A percentile compares a stretch with the other conserved stretches of the same genome.
phyloP scores from a whole-genome alignment of 2,329 filamentous ascomycete species.

The Cercospora citrullina region DNA sequence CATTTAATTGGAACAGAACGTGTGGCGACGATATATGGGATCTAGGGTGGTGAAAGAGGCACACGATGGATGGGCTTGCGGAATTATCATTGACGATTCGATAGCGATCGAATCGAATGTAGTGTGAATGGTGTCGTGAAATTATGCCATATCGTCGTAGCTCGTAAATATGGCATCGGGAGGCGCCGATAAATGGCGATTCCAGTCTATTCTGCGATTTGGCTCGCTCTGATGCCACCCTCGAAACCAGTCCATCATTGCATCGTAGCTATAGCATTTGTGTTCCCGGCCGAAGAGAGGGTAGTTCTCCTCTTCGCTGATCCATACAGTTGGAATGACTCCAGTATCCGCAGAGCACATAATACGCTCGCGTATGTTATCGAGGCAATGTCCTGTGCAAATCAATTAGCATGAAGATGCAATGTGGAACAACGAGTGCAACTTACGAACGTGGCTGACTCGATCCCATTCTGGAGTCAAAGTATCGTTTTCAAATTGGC shows the following conservation, averaged over 20 bases:
- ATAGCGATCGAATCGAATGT: too few relatives aligned
- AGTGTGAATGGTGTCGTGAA: too few relatives aligned
- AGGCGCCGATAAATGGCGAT: constrained; percentile 3
- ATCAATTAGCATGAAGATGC: too few relatives aligned
- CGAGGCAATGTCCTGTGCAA: constrained; percentile 7
- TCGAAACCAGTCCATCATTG: constrained; percentile 12
- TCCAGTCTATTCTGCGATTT: constrained; percentile 6
- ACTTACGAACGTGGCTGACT: constrained; percentile 11
- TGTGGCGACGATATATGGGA: too few relatives aligned
- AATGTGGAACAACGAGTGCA: background rate
- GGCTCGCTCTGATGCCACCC: constrained; percentile 3
- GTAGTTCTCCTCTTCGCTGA: background rate
- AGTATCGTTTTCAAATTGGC: constrained; percentile 1
- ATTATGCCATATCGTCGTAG: background rate
- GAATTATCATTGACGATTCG: background rate
- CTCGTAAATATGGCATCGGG: constrained; percentile 5
- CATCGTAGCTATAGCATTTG: constrained; percentile 20
- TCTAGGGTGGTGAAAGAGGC: too few relatives aligned
- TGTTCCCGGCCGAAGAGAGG: constrained; percentile 16
- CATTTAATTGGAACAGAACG: too few relatives aligned
- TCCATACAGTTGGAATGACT: constrained; percentile 10
- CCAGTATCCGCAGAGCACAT: constrained; percentile 12
- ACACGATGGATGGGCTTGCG: too few relatives aligned
- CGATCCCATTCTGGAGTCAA: constrained; percentile 12
- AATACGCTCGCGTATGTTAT: constrained; percentile 13